Conservation (phyloP, 441 rosid genomes). For the Jatropha multifida region DNA sequence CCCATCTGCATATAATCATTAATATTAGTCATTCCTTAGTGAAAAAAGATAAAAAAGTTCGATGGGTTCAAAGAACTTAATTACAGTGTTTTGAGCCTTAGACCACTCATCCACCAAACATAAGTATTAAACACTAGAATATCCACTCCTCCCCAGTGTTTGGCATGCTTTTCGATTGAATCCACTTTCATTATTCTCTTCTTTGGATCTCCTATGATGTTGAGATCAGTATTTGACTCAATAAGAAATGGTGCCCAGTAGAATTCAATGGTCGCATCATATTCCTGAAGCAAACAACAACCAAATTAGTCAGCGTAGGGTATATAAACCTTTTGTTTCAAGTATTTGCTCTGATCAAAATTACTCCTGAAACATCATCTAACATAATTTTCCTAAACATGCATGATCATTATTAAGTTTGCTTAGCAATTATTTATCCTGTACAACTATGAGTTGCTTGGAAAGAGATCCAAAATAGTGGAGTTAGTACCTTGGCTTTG, state of each 20-base stretch:
- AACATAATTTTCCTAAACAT: too few species aligned
- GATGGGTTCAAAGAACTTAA: slow-evolving; percentile 11
- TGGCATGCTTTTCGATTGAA: slow-evolving; percentile 62
- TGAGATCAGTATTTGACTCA: slow-evolving; percentile 65
- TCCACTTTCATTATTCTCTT: slow-evolving; percentile 79
- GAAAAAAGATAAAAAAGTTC: not conserved
- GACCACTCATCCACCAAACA: slow-evolving; percentile 97
- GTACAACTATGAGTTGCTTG: not conserved
- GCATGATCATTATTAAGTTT: not conserved
- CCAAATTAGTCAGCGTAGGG: too few species aligned
- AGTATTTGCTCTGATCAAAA: too few species aligned
- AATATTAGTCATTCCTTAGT: not conserved
- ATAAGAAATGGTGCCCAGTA: slow-evolving; percentile 85
- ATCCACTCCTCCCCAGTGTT: slow-evolving; percentile 74
- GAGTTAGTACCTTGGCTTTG: slow-evolving; percentile 60
- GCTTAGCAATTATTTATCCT: not conserved
- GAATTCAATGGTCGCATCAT: slow-evolving; percentile 72
- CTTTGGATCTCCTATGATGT: slow-evolving; percentile 52
- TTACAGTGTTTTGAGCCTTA: slow-evolving; percentile 55
- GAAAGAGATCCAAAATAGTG: slow-evolving; percentile 1
- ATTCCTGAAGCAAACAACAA: slow-evolving; percentile 40
- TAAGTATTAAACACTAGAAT: slow-evolving; percentile 78
- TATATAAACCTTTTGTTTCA: too few species aligned
- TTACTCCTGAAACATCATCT: too few species aligned
- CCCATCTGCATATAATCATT: slow-evolving; percentile 55